phyloP scores from a whole-genome alignment of 2,329 filamentous ascomycete species.

The Xylariomycetidae sp. region DNA sequence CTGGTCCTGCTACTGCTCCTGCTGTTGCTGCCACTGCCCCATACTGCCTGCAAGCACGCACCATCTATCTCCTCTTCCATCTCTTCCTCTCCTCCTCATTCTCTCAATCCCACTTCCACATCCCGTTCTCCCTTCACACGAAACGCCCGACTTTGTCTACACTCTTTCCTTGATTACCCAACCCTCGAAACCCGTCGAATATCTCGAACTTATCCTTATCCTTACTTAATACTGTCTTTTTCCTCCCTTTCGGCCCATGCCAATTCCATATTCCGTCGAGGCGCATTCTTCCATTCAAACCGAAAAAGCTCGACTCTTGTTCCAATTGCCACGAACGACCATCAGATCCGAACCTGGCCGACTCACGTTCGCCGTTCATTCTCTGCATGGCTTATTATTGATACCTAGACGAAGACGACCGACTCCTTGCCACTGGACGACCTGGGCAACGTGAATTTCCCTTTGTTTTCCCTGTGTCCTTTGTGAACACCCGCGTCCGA shows the following conservation, averaged over 20 bases:
- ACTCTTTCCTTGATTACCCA: conserved; percentile 9
- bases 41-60: no score
- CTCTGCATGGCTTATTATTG: conserved; percentile 9
- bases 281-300: conserved; percentile 20
- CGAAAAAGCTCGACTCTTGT: conserved; percentile 13
- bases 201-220: conserved; percentile 14
- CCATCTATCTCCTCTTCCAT: conserved; percentile 15
- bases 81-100: conserved; percentile 8
- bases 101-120: conserved; percentile 12
- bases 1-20: no score
- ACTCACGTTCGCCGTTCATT: conserved; percentile 5
- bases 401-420: conserved; percentile 10
- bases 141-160: conserved; percentile 15
- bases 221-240: conserved; percentile 16
- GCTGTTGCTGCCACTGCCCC: no score
- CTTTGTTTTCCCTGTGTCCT: conserved; percentile 23
- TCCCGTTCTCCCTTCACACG: conserved; percentile 15
- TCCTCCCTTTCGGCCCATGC: conserved; percentile 14
- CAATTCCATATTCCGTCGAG: conserved; percentile 20
- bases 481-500: conserved; percentile 18
- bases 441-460: conserved; percentile 14
- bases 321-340: conserved; percentile 15
- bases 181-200: conserved; percentile 17
- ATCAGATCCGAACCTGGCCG: conserved; percentile 13
- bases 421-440: conserved; percentile 9